Percentiles rank a stretch among this genome's conserved stretches.
phyloP scores from a whole-genome alignment of 345 rosid genomes.

The Stellera chamaejasme region DNA sequence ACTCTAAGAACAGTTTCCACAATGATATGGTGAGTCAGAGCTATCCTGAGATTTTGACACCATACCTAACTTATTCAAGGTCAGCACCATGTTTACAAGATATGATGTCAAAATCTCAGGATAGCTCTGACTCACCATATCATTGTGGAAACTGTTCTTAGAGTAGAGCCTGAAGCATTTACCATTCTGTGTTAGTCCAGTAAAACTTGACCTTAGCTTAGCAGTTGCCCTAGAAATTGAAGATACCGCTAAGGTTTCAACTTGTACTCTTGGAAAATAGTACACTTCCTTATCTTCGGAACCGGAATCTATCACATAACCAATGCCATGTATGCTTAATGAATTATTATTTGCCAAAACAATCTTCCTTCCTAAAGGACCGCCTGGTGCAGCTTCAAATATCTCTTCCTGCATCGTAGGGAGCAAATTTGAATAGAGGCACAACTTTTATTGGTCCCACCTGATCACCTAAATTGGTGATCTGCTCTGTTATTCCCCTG shows the following conservation, averaged over 20 bases:
- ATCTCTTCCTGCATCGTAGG: conserved; percentile 97
- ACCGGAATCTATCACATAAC: conserved; percentile 92
- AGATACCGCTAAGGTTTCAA: conserved; percentile 83
- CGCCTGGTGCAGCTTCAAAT: conserved; percentile 90
- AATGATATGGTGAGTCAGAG: conserved; percentile 85
- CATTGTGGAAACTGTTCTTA: conserved; percentile 73
- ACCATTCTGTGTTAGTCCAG: conserved; percentile 93
- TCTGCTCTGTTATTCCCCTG: conserved; percentile 72
- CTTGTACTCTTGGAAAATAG: conserved; percentile 82
- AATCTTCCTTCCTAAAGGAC: conserved; percentile 87
- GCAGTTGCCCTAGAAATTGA: conserved; percentile 99
- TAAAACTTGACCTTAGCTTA: conserved; percentile 95
- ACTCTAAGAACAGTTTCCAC: conserved; percentile 76
- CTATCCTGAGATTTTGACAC: conserved; percentile 87
- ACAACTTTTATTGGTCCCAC: conserved; percentile 88
- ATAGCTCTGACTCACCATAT: conserved; percentile 78
- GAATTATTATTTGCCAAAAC: conserved; percentile 93
- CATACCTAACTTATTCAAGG: conserved; percentile 80
- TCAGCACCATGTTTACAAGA: conserved; percentile 85
- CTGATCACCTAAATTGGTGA: conserved; percentile 64
- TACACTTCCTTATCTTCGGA: conserved; percentile 86
- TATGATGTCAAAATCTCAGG: conserved; percentile 94
- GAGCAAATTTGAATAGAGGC: conserved; percentile 90
- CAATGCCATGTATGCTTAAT: conserved; percentile 91
- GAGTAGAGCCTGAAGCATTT: conserved; percentile 92